Percentiles rank a stretch among this genome's conserved stretches.
These are phyloP conservation scores for Sporothrix curviconia DNA, from an alignment of 2,329 filamentous ascomycete genomes.

Conservation along the genomic window DNA sequence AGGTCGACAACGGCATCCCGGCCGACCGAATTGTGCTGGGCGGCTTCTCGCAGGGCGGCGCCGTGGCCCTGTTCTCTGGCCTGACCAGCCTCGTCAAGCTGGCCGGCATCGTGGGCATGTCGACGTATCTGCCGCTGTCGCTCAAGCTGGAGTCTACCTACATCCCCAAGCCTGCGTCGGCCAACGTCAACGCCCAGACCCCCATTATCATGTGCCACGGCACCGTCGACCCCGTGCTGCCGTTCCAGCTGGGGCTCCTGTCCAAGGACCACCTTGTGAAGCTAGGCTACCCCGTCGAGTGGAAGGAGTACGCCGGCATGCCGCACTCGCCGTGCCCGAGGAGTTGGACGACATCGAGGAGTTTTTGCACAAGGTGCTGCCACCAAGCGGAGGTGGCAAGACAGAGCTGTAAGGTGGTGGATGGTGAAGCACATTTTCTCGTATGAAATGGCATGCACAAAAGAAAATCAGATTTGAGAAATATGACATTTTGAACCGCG, in stretches of 20 bases:
- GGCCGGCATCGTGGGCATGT: slow-evolving; percentile 82
- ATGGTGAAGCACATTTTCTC: too few species aligned
- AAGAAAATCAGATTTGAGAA: not conserved
- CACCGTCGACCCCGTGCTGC: slow-evolving; percentile 67
- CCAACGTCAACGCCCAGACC: slow-evolving; percentile 57
- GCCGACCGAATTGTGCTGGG: slow-evolving; percentile 78
- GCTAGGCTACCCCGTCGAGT: slow-evolving; percentile 65
- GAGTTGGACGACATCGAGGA: slow-evolving; percentile 78
- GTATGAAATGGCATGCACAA: not conserved
- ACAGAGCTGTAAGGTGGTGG: slow-evolving; percentile 13
- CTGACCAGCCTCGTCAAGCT: slow-evolving; percentile 67
- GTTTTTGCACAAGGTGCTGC: slow-evolving; percentile 43
- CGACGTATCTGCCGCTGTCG: slow-evolving; percentile 68
- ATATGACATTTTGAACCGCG: not conserved
- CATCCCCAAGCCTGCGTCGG: slow-evolving; percentile 47
- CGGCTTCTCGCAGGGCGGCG: slow-evolving; percentile 81
- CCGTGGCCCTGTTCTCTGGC: slow-evolving; percentile 76
- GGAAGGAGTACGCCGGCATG: slow-evolving; percentile 67
- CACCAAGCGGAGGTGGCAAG: slow-evolving; percentile 31
- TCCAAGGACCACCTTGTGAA: slow-evolving; percentile 62
- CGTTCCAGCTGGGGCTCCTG: slow-evolving; percentile 58
- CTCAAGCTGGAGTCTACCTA: slow-evolving; percentile 54
- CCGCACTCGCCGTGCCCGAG: slow-evolving; percentile 68
- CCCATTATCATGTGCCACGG: slow-evolving; percentile 89
- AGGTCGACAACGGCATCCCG: slow-evolving; percentile 75